Conservation (phyloP, 169 alveolate genomes). For the Cryptosporidium baileyi region DNA sequence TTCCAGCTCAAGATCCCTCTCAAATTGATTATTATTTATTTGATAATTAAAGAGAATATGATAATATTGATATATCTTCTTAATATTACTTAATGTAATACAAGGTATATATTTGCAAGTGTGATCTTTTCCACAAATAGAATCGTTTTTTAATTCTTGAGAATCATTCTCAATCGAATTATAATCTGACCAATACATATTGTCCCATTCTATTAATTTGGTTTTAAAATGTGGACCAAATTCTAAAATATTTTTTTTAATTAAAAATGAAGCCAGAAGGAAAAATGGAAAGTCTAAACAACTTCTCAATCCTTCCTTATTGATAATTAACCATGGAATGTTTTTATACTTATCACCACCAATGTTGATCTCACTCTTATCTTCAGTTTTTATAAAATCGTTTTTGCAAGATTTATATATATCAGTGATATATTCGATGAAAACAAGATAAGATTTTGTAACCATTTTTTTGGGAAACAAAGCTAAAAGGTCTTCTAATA, state of each 20-base stretch:
- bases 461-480: constrained; percentile 23
- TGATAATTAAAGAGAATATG: constrained; percentile 13
- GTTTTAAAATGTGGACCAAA: not conserved
- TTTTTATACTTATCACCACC: constrained; percentile 1
- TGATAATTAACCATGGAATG: constrained; percentile 31
- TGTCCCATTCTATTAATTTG: constrained; percentile 34
- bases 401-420: not conserved
- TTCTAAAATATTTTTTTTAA: constrained; percentile 8
- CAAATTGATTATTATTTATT: not conserved
- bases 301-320: not conserved
- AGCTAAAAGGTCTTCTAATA: not conserved
- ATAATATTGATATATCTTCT: constrained; percentile 8
- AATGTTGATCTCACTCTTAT: not conserved
- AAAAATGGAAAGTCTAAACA: constrained; percentile 17
- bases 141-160: not conserved
- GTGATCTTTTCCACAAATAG: not conserved
- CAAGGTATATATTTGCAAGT: not conserved
- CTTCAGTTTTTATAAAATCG: not conserved
- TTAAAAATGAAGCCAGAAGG: constrained; percentile 13
- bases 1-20: not conserved
- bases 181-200: constrained; percentile 13
- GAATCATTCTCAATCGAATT: not conserved
- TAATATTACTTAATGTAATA: not conserved
- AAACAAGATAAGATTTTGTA: constrained; percentile 17
- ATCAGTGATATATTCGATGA: constrained; percentile 20